A percentile compares a stretch with the other conserved stretches of the same genome.
Conservation (phyloP, 495 filamentous ascomycete species). For the Talaromyces proteolyticus region DNA sequence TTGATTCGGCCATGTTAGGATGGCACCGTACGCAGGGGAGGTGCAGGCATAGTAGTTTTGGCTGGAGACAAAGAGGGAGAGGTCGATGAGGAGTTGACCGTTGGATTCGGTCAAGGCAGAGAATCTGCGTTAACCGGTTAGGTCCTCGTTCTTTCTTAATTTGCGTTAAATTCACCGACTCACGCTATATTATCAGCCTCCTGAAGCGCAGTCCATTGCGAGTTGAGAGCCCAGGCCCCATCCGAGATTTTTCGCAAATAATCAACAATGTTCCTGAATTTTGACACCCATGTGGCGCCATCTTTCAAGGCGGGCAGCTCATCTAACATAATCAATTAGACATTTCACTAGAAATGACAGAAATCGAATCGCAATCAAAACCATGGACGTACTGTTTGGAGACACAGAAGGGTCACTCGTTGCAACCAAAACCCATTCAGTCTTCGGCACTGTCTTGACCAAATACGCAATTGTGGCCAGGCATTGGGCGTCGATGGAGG, state of each 20-base stretch:
- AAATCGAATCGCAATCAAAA: background rate
- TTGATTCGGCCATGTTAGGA: constrained; percentile 77
- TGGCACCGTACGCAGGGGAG: constrained; percentile 65
- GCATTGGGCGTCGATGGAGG: constrained; percentile 88
- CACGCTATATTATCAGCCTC: constrained; percentile 52
- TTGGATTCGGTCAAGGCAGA: constrained; percentile 58
- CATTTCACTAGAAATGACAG: background rate
- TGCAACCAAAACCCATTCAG: constrained; percentile 69
- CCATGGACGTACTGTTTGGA: constrained; percentile 61
- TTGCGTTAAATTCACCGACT: constrained; percentile 7
- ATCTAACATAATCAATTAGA: constrained; percentile 43
- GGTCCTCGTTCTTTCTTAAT: background rate
- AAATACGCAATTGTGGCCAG: constrained; percentile 72
- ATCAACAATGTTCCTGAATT: constrained; percentile 68
- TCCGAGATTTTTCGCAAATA: constrained; percentile 55
- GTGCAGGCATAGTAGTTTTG: constrained; percentile 73
- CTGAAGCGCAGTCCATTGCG: constrained; percentile 33
- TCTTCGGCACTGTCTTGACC: constrained; percentile 45
- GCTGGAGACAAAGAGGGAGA: constrained; percentile 82
- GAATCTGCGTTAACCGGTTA: constrained; percentile 28
- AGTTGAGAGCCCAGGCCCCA: constrained; percentile 51
- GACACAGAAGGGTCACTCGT: constrained; percentile 69
- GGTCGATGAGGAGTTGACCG: constrained; percentile 62
- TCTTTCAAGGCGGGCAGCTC: constrained; percentile 70
- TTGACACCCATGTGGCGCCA: constrained; percentile 55